These are phyloP conservation scores for Elaeis oleifera DNA, from an alignment of 202 grass and related monocot species.

Conservation along the genomic window DNA sequence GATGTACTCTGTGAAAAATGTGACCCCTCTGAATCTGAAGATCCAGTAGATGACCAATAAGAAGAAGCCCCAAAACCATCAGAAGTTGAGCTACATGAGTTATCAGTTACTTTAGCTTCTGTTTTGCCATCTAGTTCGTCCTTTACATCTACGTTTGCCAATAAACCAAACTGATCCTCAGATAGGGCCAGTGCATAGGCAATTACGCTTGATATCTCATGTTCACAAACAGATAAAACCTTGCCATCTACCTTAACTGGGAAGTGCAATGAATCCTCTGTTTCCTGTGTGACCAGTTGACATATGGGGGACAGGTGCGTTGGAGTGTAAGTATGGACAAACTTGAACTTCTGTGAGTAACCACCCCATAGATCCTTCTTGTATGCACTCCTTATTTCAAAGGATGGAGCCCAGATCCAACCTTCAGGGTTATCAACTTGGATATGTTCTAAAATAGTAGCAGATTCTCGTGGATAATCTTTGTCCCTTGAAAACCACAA, in stretches of 20 bases:
- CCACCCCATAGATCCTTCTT: constrained; percentile 63
- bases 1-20: constrained; percentile 28
- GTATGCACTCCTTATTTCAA: constrained; percentile 43
- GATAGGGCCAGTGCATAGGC: constrained; percentile 57
- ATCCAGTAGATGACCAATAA: constrained; percentile 59
- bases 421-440: constrained; percentile 34
- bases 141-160: constrained; percentile 25
- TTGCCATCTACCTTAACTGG: constrained; percentile 49
- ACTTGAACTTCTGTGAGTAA: constrained; percentile 51
- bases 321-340: constrained; percentile 57
- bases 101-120: constrained; percentile 42
- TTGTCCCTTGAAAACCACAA: constrained; percentile 21
- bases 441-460: constrained; percentile 3
- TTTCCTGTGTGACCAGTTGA: constrained; percentile 35
- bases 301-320: constrained; percentile 36
- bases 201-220: constrained; percentile 98
- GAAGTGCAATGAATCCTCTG: constrained; percentile 33
- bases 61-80: constrained; percentile 40
- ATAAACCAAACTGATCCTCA: constrained; percentile 47
- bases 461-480: constrained; percentile 21
- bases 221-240: constrained; percentile 52
- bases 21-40: constrained; percentile 43
- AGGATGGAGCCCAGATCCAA: constrained; percentile 60
- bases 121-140: constrained; percentile 32
- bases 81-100: constrained; percentile 57